Percentiles rank a stretch among this genome's conserved stretches.
phyloP scores from a whole-genome alignment of 495 filamentous ascomycete species.

The Lophium mytilinum region DNA sequence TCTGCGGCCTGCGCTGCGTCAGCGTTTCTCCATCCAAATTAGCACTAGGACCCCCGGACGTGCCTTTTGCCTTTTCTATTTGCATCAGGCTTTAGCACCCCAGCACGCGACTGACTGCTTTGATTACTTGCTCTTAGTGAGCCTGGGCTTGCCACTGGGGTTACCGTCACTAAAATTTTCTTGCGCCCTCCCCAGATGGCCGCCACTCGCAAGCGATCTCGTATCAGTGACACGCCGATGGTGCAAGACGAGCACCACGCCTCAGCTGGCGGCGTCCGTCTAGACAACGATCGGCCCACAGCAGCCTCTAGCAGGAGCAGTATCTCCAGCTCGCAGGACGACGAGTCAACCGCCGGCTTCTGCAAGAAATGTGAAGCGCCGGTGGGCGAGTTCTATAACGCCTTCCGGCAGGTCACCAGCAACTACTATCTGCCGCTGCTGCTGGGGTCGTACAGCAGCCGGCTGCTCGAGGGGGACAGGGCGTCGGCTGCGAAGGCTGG shows the following conservation, averaged over 20 bases:
- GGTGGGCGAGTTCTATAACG: slow-evolving; percentile 28
- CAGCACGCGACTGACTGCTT: background rate
- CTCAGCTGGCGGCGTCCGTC: background rate
- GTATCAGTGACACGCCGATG: background rate
- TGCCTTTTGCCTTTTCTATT: too few relatives aligned
- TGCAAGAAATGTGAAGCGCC: slow-evolving; percentile 20
- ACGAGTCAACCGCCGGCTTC: slow-evolving; percentile 14
- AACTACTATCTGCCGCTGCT: slow-evolving; percentile 28
- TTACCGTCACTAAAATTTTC: background rate
- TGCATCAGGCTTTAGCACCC: background rate
- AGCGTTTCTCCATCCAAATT: too few relatives aligned
- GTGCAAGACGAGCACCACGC: background rate
- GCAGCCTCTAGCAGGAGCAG: background rate
- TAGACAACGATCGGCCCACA: slow-evolving; percentile 2
- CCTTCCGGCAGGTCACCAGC: slow-evolving; percentile 23
- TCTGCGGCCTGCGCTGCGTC: too few relatives aligned
- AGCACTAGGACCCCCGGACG: too few relatives aligned
- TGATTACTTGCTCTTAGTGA: slow-evolving; percentile 2
- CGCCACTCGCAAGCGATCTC: slow-evolving; percentile 3
- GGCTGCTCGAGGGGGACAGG: background rate
- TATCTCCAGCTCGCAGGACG: too few relatives aligned
- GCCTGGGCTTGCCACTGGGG: background rate
- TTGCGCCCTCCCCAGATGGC: background rate
- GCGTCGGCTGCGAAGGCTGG: slow-evolving; percentile 5
- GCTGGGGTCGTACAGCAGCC: slow-evolving; percentile 21